Conservation (phyloP, 352 stramenopile genomes). For the Peronosclerospora sorghi region DNA sequence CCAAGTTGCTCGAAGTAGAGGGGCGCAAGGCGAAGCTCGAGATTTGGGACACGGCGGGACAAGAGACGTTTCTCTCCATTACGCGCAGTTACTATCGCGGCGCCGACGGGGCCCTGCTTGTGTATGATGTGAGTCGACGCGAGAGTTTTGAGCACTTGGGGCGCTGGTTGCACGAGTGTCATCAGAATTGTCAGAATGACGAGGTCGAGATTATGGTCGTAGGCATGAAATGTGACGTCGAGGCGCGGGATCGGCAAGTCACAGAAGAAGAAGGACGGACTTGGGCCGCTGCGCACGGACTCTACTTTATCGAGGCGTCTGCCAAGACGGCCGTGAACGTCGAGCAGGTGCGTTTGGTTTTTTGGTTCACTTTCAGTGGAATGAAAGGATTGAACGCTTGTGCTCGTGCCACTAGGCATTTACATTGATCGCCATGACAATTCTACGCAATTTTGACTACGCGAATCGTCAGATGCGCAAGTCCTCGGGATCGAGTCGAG, state of each 20-base stretch:
- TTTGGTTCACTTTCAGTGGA: too few relatives aligned
- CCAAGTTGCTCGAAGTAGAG: conserved; percentile 78
- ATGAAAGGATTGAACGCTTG: not conserved
- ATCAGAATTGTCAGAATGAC: conserved; percentile 80
- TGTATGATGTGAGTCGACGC: conserved; percentile 77
- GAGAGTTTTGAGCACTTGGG: conserved; percentile 72
- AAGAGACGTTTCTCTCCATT: conserved; percentile 86
- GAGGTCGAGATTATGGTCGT: conserved; percentile 80
- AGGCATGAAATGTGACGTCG: conserved; percentile 75
- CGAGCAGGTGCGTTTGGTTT: conserved; percentile 47
- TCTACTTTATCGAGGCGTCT: conserved; percentile 81
- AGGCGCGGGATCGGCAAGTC: conserved; percentile 44
- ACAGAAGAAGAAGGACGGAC: conserved; percentile 51
- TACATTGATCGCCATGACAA: conserved; percentile 53
- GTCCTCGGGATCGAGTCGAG: conserved; percentile 20
- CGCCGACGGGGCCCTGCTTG: conserved; percentile 76
- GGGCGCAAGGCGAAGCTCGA: conserved; percentile 83
- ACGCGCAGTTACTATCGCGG: conserved; percentile 85
- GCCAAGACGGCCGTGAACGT: conserved; percentile 77
- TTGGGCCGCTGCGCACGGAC: conserved; percentile 45
- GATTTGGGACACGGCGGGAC: conserved; percentile 88
- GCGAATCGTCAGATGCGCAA: conserved; percentile 48
- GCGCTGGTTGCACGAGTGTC: conserved; percentile 73
- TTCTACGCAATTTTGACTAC: conserved; percentile 68
- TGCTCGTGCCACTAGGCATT: conserved; percentile 32